Base-by-base conservation (phyloP, 2,329 filamentous ascomycete genomes). In the Apiospora aurea region DNA sequence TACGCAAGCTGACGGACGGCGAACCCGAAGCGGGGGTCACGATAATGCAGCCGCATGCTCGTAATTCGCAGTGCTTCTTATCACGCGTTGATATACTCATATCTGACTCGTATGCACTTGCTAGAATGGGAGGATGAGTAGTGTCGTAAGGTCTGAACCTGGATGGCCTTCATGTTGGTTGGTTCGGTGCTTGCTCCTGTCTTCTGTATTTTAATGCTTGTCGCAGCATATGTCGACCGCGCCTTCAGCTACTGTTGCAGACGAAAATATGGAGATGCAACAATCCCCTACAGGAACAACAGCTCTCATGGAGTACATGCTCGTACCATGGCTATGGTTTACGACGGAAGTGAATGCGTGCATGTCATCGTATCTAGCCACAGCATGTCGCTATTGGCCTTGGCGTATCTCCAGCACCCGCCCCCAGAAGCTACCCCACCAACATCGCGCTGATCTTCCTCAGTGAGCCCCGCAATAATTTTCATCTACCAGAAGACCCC, bases 401-500 rank as follows among this genome's bases (percentile, higher is more conserved):
- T 14, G 1, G 21, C 18, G 21, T 49, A 49, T 49, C 21, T 10
- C 21, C 21, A 49, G 46, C 21, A 16, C 1, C 24, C n/a, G n/a
- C 21, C 3, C 8, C 47, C 11, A 29, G n/a, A 64, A 64, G 57
- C 57, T 64, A 64, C 57, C 57, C 57, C 57, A 64, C 57, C 57
- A 64, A 64, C 26, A 61, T 64, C 29, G 57, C 34, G 29, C 29
- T 13, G 16, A 64, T 64, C 34, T 21, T 41, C 53, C 29, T 13
- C 34, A 2, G 41, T 3, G 10, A 11, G 66, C 41, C 66, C 66
- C 66, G 66, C 66, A 46, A 47, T 68, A 68, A 68, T 68, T 68
- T 68, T 68, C 66, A 29, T 47, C 43, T 68, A 18, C n/a, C n/a
- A 68, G 13, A 18, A 29, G 66, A 68, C 66, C 66, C 66, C 66